Base-by-base conservation (phyloP, 495 filamentous ascomycete species). In the Aspergillus coremiiformis region DNA sequence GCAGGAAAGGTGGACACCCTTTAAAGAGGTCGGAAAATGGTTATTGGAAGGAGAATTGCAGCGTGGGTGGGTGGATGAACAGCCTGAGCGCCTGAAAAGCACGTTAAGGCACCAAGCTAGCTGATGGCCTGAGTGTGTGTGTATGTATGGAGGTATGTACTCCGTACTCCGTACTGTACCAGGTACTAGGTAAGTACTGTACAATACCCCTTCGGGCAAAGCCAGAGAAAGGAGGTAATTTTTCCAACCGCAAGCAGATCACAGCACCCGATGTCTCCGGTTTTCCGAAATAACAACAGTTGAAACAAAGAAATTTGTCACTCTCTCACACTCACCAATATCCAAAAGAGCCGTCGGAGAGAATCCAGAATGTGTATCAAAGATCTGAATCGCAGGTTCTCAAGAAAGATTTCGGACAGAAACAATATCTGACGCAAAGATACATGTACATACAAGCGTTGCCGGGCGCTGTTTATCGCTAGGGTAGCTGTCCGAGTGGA, bases 41-140 rank as follows among this genome's bases (percentile, higher is more conserved):
- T 35, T 35, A 35, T 35, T 35, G 32, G 32, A 35, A 35, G 32
- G 32, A 35, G 12, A 35, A 14, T 12, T 35, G 44, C 17, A 44
- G 19, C 7, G 20, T 17, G 19, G 49, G 35, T 45, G 48, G 44
- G 48, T 44, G 53, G 52, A 52, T 53, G 44, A 32, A 29, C 48
- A 51, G 55, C 59, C 59, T 61, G 54, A 53, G 54, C 46, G 54
- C 53, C 58, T 56, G 53, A 54, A 48, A 52, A 45, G 37, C 17
- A 27, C 7, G 24, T 58, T 35, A 53, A 61, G 59, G 59, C 59
- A 55, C 35, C 46, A 53, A 52, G 39, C 58, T 52, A 57, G 32
- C 15, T 23, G 22, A 29, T 53, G 32, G 37, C 52, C 19, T 48
- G 30, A 35, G 30, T n/a, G 23, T 17, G n/a, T n/a, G n/a, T n/a